Base-by-base conservation (phyloP, 1,284 basidiomycete genomes). In the Limonomyces culmigenus region DNA sequence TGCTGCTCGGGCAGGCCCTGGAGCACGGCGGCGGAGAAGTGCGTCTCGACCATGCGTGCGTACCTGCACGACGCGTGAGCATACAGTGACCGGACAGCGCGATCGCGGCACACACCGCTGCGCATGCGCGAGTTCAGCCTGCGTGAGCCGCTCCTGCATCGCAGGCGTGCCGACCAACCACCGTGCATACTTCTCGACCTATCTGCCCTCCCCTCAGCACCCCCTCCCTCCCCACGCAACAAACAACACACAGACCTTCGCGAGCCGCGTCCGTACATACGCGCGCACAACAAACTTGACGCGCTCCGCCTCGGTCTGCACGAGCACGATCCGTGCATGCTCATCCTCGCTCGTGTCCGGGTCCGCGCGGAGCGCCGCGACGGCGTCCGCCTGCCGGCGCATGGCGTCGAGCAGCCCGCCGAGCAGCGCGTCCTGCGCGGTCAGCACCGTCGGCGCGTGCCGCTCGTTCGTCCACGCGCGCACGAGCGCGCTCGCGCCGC, bases 301-400 rank as follows among this genome's bases (percentile, higher is more conserved):
- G 30, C 89, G 70, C 53, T 95, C 89, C 48, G 91, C 74, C 55
- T 95, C 89, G 0, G 85, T 89, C 56, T 91, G 85, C 0, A 87
- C 88, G 33, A 93, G 74, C 60, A 87, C 78, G 30, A 91, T 80
- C 42, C 86, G 67, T 45, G 89, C 80, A 49, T 95, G 87, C 44
- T 93, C 88, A 43, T 92, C 87, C 48, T 91, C 85, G 1, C 75
- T 80, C 2, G 83, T 77, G 25, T 72, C 65, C 0, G 81, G 79
- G 51, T 91, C 85, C 18, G 72, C 70, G 4, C 78, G 67, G 17
- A 92, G 58, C 14, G n/a, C 12, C 27, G 25, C 30, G n/a, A 14
- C 30, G 33, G 12, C 13, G n/a, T 29, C 42, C 56, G 87, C 87
- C 75, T 93, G 88, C 48, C 84, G 74, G 47, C 83, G 67, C 36